phyloP scores from a whole-genome alignment of 176 grass and related monocot species.

The Phoenix dactylifera region DNA sequence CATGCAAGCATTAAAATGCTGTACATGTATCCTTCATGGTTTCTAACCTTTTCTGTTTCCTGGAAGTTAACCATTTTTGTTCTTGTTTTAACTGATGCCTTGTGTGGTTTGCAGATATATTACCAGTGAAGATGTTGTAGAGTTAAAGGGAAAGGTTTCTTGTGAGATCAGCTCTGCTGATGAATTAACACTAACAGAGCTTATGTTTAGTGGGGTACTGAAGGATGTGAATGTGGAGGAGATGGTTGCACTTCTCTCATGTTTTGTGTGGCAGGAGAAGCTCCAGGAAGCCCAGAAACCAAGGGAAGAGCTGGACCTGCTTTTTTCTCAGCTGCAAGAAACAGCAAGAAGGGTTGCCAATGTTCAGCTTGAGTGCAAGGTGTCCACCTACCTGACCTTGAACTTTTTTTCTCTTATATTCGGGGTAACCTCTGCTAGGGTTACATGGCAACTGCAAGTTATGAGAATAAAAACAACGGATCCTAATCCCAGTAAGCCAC shows the following conservation, averaged over 20 bases:
- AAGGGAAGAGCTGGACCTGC: slow-evolving; percentile 63
- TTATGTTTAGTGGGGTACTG: slow-evolving; percentile 79
- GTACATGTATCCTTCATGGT: too few relatives aligned
- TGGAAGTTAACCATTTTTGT: not conserved
- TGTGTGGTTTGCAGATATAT: slow-evolving; percentile 26
- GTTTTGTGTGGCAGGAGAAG: slow-evolving; percentile 95
- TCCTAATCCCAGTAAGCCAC: too few relatives aligned
- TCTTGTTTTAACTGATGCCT: not conserved
- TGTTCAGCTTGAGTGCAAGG: slow-evolving; percentile 81
- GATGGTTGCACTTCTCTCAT: slow-evolving; percentile 86
- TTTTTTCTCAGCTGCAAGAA: slow-evolving; percentile 46
- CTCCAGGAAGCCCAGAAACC: slow-evolving; percentile 74
- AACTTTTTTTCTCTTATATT: too few relatives aligned
- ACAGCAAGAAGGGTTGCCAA: slow-evolving; percentile 35
- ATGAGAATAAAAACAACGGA: too few relatives aligned
- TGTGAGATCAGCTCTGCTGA: slow-evolving; percentile 84
- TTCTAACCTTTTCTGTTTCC: too few relatives aligned
- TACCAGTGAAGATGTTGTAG: slow-evolving; percentile 64
- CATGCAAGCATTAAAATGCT: too few relatives aligned
- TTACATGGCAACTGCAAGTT: too few relatives aligned
- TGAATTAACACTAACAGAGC: slow-evolving; percentile 75
- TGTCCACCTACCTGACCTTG: not conserved
- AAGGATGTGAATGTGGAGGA: slow-evolving; percentile 79
- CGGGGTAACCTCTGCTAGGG: not conserved
- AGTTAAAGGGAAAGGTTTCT: slow-evolving; percentile 84